Base-by-base conservation (phyloP, 768 basidiomycete species). In the Mycena polygramma region DNA sequence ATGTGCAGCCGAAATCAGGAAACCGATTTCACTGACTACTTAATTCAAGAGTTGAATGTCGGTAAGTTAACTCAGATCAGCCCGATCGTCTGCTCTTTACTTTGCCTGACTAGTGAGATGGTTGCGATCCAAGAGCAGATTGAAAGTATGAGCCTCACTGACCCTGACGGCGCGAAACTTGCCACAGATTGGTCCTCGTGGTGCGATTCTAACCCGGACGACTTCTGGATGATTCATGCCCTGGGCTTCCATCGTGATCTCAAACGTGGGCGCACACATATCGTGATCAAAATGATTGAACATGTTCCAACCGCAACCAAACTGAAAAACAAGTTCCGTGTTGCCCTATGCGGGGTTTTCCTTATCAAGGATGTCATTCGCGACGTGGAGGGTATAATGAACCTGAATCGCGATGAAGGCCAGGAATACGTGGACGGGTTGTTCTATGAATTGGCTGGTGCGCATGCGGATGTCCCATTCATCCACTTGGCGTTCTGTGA, bases 201-300 rank as follows among this genome's bases (percentile, higher is more conserved):
- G 76, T 72, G 73, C 35, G 70, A 73, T 22, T 22, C 46, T 13
- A 68, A 66, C 17, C 73, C 71, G 36, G 49, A 51, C 11, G 73
- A 68, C 14, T 39, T 51, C 17, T 63, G 71, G 11, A 57, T 74
- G 24, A 55, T 70, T 22, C 68, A 74, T 48, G 77, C 78, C 13
- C 73, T 79, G 0, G 70, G 73, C n/a, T 62, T 79, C 37, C 74
- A 75, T 30, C 75, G 75, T 51, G 71, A 79, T 63, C 75, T 76
- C 1, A 48, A 61, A 3, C 77, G 78, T 3, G 74, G 75, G 20
- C 73, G 72, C 5, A 78, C 77, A 11, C 77, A 80, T 64, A 77
- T 80, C 49, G 65, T 80, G 7, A 37, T 78, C 49, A 68, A 75
- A 36, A 22, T 66, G 51, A 68, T 77, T 20, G 72, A 75, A 55